A percentile compares a stretch with the other conserved stretches of the same genome.
These are phyloP conservation scores for Proliferodiscus dingleyae DNA, from an alignment of 2,329 filamentous ascomycete genomes.

Conservation along the genomic window DNA sequence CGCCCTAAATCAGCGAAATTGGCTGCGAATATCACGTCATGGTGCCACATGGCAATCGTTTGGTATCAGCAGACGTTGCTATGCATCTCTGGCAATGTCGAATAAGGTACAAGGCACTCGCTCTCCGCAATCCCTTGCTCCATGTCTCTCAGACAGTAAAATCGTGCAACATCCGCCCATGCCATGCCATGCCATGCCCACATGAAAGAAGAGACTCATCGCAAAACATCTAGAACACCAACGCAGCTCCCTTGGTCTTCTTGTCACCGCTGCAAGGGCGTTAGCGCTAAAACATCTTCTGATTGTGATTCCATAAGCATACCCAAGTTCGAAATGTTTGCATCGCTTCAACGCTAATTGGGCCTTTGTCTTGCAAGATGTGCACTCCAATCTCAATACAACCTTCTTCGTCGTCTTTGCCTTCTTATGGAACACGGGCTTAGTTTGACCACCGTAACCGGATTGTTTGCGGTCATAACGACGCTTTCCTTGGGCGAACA, in stretches of 20 bases:
- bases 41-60: not conserved
- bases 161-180: constrained; percentile 26
- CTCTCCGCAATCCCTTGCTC: constrained; percentile 18
- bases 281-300: constrained; percentile 35
- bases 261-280: constrained; percentile 82
- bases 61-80: constrained; percentile 30
- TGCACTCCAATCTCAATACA: constrained; percentile 96
- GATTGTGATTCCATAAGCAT: constrained; percentile 41
- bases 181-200: constrained; percentile 24
- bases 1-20: too few relatives aligned
- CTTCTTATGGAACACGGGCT: constrained; percentile 99
- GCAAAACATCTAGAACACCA: constrained; percentile 82
- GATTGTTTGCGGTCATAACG: constrained; percentile 99
- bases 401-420: constrained; percentile 99
- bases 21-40: not conserved
- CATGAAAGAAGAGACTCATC: constrained; percentile 23
- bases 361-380: constrained; percentile 95
- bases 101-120: constrained; percentile 28
- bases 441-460: constrained; percentile 99
- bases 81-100: constrained; percentile 27
- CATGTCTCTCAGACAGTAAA: constrained; percentile 24
- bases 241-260: constrained; percentile 99
- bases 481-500: constrained; percentile 98
- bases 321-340: constrained; percentile 99
- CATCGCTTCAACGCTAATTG: constrained; percentile 98